phyloP scores from a whole-genome alignment of 495 filamentous ascomycete species.

The Neurospora sp. region DNA sequence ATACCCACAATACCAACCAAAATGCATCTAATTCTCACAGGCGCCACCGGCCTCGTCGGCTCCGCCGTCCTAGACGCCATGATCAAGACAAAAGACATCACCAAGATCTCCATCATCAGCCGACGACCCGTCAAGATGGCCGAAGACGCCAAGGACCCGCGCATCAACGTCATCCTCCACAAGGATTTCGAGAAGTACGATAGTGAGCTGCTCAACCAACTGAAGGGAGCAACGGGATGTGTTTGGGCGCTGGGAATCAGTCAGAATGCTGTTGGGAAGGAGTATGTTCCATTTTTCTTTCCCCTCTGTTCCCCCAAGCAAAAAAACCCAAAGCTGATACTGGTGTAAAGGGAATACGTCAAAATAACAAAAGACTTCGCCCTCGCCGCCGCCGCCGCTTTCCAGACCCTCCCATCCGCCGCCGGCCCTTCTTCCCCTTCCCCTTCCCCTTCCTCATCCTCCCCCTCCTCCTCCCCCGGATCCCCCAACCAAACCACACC shows the following conservation, averaged over 20 bases:
- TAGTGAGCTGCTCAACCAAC: constrained; percentile 41
- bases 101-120: constrained; percentile 55
- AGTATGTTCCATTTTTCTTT: constrained; percentile 33
- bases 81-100: constrained; percentile 44
- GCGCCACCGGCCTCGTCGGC: constrained; percentile 65
- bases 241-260: constrained; percentile 65
- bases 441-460: constrained; percentile 43
- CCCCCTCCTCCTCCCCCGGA: constrained; percentile 32
- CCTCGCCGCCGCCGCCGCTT: constrained; percentile 45
- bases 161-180: constrained; percentile 55
- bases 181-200: constrained; percentile 53
- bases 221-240: constrained; percentile 53
- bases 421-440: constrained; percentile 16
- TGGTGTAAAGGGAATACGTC: constrained; percentile 46
- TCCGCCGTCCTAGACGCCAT: constrained; percentile 53
- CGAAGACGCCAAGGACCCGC: constrained; percentile 45
- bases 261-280: constrained; percentile 45
- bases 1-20: background rate
- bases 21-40: constrained; percentile 69
- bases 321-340: background rate
- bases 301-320: background rate
- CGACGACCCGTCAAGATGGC: constrained; percentile 55
- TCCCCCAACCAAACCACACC: background rate
- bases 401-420: constrained; percentile 36
- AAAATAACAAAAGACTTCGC: constrained; percentile 57